Evolutionary conservation across 202 grass and related monocot species (phyloP), one percentile per base, ranked within the genome.

Genomic region (Saccharum hybrid): DNA sequence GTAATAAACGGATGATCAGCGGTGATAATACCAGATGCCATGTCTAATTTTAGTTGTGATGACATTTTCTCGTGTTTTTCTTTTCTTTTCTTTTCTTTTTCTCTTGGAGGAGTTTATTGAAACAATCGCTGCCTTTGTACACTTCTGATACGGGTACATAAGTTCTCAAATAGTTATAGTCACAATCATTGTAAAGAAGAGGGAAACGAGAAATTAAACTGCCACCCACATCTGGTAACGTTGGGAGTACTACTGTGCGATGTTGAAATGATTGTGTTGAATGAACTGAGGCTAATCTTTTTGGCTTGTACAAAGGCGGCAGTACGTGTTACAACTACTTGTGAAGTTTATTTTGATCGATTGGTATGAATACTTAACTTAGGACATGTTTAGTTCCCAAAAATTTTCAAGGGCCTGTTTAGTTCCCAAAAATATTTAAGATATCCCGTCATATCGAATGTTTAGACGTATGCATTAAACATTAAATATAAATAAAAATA

Each of bases 1-100:
- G 85, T 33, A 90, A 94, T 54, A 96, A 90, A 68, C 83, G 93
- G 84, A 89, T 94, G 37, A 74, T 94, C n/a, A 74, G 43, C 18
- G 66, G 74, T 36, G 87, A 94, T 31, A 88, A 92, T 77, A 67
- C 81, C 52, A 86, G 62, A 81, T 91, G 85, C 16, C 88, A 91
- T 15, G 87, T 93, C 83, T 92, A 77, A 88, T 65, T 74, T 64
- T 63, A 65, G 76, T 80, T 87, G 66, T 43, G 10, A 5, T 9
- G 51, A 19, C 68, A 68, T 45, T 72, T 49, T 72, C 43, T 72
- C 43, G 0, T 72, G 13, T 38, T 39, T 21, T 51, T 64, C 33
- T 63, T 45, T 28, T 52, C 46, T n/a, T 85, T 72, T 38, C 7
- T 10, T 82, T 52, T 30, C 36, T 0, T 1, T 33, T 4, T 34